Evolutionary conservation across 805 yeast species (phyloP), one percentile per base, ranked within the genome.

Genomic region (Debaryomyces maramus): DNA sequence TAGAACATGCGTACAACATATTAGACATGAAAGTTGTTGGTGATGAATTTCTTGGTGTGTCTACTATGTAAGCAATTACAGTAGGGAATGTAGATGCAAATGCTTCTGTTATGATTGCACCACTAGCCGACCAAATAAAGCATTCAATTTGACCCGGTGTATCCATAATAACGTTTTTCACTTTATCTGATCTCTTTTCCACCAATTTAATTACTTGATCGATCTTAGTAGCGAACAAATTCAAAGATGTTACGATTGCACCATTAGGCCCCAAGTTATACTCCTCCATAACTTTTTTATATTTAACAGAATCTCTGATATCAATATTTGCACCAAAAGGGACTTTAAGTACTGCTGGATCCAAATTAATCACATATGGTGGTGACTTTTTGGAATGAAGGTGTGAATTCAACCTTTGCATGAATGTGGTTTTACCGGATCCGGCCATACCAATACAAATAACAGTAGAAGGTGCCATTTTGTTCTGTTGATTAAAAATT

Each of bases 91-190:
- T 81, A 0, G 96, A 85, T 1, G 98, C 99, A 67, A 93, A 87
- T 0, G 97, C 89, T 59, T 93, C 99, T 0, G 98, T 91, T 43
- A 93, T 85, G 46, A 93, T 93, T 16, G 97, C 78, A 9, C 99
- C 99, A 16, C 96, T 86, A 0, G 99, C 99, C 33, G 95, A 83
- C 99, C 99, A 93, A 31, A 93, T 89, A 61, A 93, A 93, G 67
- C 97, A 90, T 64, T 93, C 99, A 46, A 93, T 93, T 65, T 93
- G 99, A 9, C 99, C 99, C 0, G 99, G 99, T 1, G 99, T 93
- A 65, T 93, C 99, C 36, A 91, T 79, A 26, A 93, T 83, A 48
- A 90, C 86, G 60, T 89, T 84, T 15, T 79, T 63, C 48, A 63
- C 60, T n/a, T 50, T 47, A 16, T 70, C 75, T 1, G 81, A 67